Conservation (phyloP, 441 rosid genomes). For the Euphorbia corollata region DNA sequence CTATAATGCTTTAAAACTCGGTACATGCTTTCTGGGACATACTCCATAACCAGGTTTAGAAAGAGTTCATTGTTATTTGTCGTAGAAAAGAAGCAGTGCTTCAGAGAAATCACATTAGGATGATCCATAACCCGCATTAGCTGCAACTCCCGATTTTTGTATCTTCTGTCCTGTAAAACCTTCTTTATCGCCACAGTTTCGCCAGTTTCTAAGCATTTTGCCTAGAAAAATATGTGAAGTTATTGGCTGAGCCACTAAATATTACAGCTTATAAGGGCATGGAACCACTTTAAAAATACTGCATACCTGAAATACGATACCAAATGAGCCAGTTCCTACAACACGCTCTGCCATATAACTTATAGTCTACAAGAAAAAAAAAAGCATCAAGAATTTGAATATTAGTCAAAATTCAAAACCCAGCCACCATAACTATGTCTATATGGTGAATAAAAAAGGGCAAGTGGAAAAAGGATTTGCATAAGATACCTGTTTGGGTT, state of each 20-base stretch:
- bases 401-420: background rate
- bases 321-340: slow-evolving; percentile 93
- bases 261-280: background rate
- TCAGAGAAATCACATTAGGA: slow-evolving; percentile 82
- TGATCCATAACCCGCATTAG: slow-evolving; percentile 92
- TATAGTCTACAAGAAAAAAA: slow-evolving; percentile 53
- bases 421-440: background rate
- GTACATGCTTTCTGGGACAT: slow-evolving; percentile 89
- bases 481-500: slow-evolving; percentile 67
- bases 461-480: background rate
- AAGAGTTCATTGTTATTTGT: slow-evolving; percentile 86
- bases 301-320: slow-evolving; percentile 80
- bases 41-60: slow-evolving; percentile 94
- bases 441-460: background rate
- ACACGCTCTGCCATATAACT: slow-evolving; percentile 99
- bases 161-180: slow-evolving; percentile 86
- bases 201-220: slow-evolving; percentile 91
- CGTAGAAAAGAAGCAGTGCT: slow-evolving; percentile 95
- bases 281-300: background rate
- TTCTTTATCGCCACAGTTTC: slow-evolving; percentile 95
- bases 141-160: slow-evolving; percentile 92
- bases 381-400: slow-evolving; percentile 4
- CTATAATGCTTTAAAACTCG: slow-evolving; percentile 81
- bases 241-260: slow-evolving; percentile 5
- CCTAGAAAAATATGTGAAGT: slow-evolving; percentile 29